These are phyloP conservation scores for Cladobotryum mycophilum DNA, from an alignment of 2,329 filamentous ascomycete genomes.

Conservation along the genomic window DNA sequence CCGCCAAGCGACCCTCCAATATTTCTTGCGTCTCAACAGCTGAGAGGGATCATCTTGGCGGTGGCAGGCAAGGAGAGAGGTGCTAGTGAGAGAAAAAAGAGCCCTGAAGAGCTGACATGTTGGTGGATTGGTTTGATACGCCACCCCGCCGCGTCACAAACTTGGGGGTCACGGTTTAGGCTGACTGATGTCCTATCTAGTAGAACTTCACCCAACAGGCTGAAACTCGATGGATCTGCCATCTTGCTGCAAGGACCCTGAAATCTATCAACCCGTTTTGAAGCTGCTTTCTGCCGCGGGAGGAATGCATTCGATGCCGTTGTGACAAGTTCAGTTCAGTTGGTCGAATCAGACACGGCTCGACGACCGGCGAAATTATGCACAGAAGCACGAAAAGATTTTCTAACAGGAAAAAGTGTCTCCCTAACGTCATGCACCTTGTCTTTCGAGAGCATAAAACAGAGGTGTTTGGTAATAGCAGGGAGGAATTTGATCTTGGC, in stretches of 20 bases:
- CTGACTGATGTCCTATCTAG: not conserved
- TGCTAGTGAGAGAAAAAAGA: not conserved
- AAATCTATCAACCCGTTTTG: too few species aligned
- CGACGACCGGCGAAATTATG: too few species aligned
- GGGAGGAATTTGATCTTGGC: slow-evolving; percentile 45
- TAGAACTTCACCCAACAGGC: not conserved
- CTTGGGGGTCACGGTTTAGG: too few species aligned
- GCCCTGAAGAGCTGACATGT: not conserved
- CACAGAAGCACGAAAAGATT: not conserved
- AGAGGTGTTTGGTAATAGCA: slow-evolving; percentile 55
- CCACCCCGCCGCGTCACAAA: not conserved
- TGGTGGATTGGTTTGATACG: not conserved
- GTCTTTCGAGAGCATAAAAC: slow-evolving; percentile 33
- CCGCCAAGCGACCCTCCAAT: not conserved
- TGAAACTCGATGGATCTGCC: not conserved
- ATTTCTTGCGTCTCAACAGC: not conserved
- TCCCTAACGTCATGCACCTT: slow-evolving; percentile 52
- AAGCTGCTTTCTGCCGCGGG: too few species aligned
- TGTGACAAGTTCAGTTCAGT: too few species aligned
- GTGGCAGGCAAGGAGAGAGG: not conserved
- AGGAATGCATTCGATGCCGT: too few species aligned
- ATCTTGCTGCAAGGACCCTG: not conserved
- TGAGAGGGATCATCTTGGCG: not conserved
- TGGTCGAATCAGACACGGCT: too few species aligned
- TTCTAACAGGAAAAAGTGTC: slow-evolving; percentile 28